Conservation (phyloP, 805 yeast species). For the Yarrowia divulgata region DNA sequence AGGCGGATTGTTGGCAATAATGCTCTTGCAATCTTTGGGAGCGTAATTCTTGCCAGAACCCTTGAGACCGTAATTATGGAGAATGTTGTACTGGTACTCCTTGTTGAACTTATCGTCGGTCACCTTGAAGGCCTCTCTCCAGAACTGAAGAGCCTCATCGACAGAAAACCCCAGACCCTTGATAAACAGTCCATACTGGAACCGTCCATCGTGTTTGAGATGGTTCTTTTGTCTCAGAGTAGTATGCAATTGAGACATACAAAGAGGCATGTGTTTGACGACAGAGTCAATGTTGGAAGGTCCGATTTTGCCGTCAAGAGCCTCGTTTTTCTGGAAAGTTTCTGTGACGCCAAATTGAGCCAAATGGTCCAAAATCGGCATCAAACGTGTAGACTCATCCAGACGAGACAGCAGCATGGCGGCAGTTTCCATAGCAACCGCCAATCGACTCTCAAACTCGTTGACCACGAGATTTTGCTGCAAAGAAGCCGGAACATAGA, state of each 20-base stretch:
- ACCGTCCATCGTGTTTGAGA: constrained; percentile 82
- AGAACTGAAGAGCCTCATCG: constrained; percentile 87
- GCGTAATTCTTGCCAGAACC: constrained; percentile 86
- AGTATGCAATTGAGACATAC: constrained; percentile 71
- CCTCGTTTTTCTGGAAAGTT: constrained; percentile 48
- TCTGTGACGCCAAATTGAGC: constrained; percentile 53
- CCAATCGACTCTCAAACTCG: constrained; percentile 67
- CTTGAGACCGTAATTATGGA: constrained; percentile 90
- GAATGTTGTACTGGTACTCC: constrained; percentile 85
- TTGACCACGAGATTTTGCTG: constrained; percentile 73
- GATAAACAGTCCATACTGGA: constrained; percentile 81
- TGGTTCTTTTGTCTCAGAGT: constrained; percentile 71
- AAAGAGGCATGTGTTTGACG: constrained; percentile 79
- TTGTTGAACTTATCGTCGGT: constrained; percentile 80
- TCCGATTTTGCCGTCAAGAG: constrained; percentile 58
- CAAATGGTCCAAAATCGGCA: constrained; percentile 82
- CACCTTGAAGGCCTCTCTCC: constrained; percentile 71
- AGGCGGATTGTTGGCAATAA: constrained; percentile 67
- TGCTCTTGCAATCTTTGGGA: constrained; percentile 85
- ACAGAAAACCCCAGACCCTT: constrained; percentile 88
- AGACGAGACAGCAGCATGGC: constrained; percentile 80
- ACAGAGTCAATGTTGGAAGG: constrained; percentile 65
- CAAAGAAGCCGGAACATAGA: constrained; percentile 82
- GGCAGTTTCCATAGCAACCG: constrained; percentile 64
- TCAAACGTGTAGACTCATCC: constrained; percentile 88